Evolutionary conservation across 2,329 filamentous ascomycete genomes (phyloP).

Genomic region (Bertia moriformis): DNA sequence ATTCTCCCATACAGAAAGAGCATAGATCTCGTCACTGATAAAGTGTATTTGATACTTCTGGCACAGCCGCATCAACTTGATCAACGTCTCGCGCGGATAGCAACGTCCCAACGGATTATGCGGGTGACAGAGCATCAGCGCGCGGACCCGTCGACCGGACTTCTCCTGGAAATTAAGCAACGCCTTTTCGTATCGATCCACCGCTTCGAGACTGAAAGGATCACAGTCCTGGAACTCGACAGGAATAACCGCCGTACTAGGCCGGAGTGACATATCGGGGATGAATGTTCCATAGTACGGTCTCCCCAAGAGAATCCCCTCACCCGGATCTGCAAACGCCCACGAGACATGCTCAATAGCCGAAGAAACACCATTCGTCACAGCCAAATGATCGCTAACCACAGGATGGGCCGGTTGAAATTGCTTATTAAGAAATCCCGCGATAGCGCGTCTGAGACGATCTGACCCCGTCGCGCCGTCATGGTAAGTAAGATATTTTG

Average conservation of each 20-base stretch:
- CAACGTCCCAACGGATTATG: conserved; percentile 35
- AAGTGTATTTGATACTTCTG: conserved; percentile 33
- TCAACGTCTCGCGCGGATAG: conserved; percentile 22
- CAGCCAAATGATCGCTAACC: conserved; percentile 15
- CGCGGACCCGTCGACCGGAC: conserved; percentile 24
- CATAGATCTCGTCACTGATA: conserved; percentile 44
- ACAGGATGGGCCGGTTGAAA: conserved; percentile 13
- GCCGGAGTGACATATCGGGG: conserved; percentile 25
- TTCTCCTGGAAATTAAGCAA: conserved; percentile 19
- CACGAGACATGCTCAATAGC: conserved; percentile 24
- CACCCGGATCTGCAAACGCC: conserved; percentile 22
- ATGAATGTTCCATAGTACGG: conserved; percentile 32
- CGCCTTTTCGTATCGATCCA: conserved; percentile 26
- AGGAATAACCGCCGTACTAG: conserved; percentile 22
- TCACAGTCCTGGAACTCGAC: conserved; percentile 27
- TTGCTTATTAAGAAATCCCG: conserved; percentile 18
- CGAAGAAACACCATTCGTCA: conserved; percentile 23
- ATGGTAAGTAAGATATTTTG: conserved; percentile 19
- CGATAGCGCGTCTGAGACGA: conserved; percentile 13
- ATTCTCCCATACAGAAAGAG: conserved; percentile 32
- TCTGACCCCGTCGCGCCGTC: conserved; percentile 21
- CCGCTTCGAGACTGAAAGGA: conserved; percentile 23
- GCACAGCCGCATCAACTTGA: conserved; percentile 30
- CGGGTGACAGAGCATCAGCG: conserved; percentile 32
- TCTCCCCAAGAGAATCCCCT: conserved; percentile 23